Conservation (phyloP, 78 protist species). For the Dictyostelium capitatum region DNA sequence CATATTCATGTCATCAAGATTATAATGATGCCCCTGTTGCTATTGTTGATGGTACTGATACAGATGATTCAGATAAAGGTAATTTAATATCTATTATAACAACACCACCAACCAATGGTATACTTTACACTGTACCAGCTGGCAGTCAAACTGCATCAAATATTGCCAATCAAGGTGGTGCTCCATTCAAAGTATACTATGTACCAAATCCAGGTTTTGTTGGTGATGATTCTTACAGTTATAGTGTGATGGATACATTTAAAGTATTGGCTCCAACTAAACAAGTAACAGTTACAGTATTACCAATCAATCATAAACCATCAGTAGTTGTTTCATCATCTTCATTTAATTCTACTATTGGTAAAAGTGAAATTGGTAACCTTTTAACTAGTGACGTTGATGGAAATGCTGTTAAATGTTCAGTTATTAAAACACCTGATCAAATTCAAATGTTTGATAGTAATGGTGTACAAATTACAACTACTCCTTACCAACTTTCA, state of each 20-base stretch:
- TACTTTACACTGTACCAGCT: too few relatives aligned
- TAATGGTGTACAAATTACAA: neutral
- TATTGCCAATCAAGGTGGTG: neutral
- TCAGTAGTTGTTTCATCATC: neutral
- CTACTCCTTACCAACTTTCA: neutral
- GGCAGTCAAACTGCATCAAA: neutral
- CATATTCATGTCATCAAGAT: conserved; percentile 4
- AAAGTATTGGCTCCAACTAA: neutral
- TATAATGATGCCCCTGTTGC: neutral
- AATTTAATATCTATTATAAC: neutral
- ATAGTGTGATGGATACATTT: conserved; percentile 8
- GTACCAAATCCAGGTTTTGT: conserved; percentile 30
- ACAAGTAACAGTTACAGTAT: neutral
- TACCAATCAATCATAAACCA: conserved; percentile 48
- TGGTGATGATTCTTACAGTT: conserved; percentile 13
- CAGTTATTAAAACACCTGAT: neutral
- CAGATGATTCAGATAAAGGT: neutral
- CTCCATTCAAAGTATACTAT: conserved; percentile 16
- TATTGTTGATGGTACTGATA: conserved; percentile 30
- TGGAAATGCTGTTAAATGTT: neutral
- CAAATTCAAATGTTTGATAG: neutral
- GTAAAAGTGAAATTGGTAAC: neutral
- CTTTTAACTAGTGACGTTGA: neutral
- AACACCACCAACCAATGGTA: neutral
- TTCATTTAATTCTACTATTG: neutral